Evolutionary conservation across 495 filamentous ascomycete genomes (phyloP).

Genomic region (Penicillium daleae): DNA sequence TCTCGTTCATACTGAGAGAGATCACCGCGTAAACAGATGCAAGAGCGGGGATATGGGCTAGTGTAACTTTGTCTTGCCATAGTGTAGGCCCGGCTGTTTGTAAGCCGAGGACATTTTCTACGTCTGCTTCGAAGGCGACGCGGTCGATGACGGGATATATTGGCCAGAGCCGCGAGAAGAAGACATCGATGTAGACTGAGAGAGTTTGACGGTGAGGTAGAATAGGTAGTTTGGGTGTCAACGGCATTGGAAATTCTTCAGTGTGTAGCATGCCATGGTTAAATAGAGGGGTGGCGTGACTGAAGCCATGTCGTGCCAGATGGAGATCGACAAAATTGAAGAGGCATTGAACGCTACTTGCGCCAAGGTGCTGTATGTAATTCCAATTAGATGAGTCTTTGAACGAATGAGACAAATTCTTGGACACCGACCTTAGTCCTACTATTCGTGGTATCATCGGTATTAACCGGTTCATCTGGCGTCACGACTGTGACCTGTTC

Average conservation of each 20-base stretch:
- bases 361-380: not conserved
- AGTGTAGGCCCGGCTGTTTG: not conserved
- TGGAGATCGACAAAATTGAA: conserved; percentile 16
- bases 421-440: not conserved
- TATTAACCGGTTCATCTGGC: not conserved
- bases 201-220: not conserved
- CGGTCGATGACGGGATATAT: not conserved
- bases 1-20: not conserved
- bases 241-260: conserved; percentile 14
- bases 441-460: not conserved
- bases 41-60: not conserved
- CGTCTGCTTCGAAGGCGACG: not conserved
- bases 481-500: not conserved
- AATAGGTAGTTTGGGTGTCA: not conserved
- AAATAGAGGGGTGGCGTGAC: not conserved
- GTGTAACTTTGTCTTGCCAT: not conserved
- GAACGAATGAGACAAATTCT: not conserved
- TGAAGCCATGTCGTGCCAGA: conserved; percentile 9
- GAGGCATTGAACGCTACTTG: conserved; percentile 16
- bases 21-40: not conserved
- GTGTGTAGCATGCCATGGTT: conserved; percentile 16
- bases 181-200: not conserved
- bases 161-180: not conserved
- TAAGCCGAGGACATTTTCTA: not conserved
- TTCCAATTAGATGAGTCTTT: not conserved